Conservation (phyloP, 208 protist genomes). For the Acanthamoeba quina region DNA sequence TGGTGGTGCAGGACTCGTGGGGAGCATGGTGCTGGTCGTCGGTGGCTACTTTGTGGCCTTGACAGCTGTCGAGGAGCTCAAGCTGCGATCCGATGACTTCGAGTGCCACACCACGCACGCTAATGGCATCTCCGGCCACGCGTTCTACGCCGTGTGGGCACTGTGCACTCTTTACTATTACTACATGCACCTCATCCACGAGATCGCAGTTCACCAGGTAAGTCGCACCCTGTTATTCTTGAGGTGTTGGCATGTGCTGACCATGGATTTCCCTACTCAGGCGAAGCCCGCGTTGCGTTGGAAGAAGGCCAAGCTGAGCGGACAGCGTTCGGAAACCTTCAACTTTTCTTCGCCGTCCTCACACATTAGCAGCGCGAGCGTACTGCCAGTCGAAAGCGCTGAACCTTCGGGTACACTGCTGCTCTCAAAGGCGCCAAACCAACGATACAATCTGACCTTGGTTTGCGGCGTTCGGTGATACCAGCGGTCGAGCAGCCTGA, state of each 20-base stretch:
- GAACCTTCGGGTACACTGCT: background rate
- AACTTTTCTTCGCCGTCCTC: background rate
- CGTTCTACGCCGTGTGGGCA: constrained; percentile 47
- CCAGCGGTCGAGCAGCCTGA: background rate
- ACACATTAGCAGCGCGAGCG: too few species aligned
- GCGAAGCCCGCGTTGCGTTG: background rate
- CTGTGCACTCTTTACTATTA: constrained; percentile 38
- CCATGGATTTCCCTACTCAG: background rate
- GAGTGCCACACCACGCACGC: constrained; percentile 28
- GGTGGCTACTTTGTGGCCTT: constrained; percentile 25
- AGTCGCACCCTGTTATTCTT: background rate
- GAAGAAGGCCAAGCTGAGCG: background rate
- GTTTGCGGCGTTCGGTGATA: too few species aligned
- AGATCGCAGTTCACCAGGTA: background rate
- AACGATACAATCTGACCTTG: background rate
- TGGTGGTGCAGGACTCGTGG: background rate
- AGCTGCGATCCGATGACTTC: constrained; percentile 34
- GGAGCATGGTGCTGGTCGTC: background rate
- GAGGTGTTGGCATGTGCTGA: background rate
- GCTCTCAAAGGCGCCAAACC: background rate
- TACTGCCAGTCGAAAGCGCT: background rate
- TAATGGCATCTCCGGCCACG: background rate
- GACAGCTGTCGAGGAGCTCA: constrained; percentile 27
- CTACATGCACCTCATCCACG: background rate
- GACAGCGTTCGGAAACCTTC: background rate